phyloP scores from a whole-genome alignment of 164 flowering plant species.

The Dillenia suffruticosa region DNA sequence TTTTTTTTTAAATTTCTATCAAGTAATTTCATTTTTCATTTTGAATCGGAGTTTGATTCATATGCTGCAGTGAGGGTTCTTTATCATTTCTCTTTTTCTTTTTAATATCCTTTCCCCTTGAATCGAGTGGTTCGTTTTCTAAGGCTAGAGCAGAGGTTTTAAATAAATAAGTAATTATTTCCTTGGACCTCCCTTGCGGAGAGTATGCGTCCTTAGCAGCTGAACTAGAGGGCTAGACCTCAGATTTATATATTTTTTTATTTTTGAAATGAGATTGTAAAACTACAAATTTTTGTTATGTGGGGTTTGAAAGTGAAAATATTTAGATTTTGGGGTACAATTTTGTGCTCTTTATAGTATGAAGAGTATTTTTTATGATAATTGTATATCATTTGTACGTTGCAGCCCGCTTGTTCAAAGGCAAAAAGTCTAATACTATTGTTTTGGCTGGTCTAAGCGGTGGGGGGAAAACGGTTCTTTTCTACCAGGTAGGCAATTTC shows the following conservation, averaged over 20 bases:
- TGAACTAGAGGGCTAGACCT: neutral
- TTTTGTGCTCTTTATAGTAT: too few species aligned
- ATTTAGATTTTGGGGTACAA: too few species aligned
- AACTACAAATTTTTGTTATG: neutral
- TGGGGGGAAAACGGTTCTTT: slow-evolving; percentile 84
- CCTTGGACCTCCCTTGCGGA: neutral
- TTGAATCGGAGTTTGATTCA: too few species aligned
- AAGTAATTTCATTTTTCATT: neutral
- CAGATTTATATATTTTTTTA: too few species aligned
- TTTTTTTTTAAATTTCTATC: too few species aligned
- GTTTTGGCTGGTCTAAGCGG: slow-evolving; percentile 82
- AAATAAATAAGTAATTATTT: too few species aligned
- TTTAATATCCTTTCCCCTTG: too few species aligned
- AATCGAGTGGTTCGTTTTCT: too few species aligned
- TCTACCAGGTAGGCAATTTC: slow-evolving; percentile 54
- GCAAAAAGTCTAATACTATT: slow-evolving; percentile 57
- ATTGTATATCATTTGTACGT: neutral
- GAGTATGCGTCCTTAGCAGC: neutral
- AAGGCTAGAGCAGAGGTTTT: too few species aligned
- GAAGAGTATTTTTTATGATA: too few species aligned
- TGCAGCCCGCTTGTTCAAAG: slow-evolving; percentile 69
- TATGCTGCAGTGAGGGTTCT: too few species aligned
- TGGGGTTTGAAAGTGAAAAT: neutral
- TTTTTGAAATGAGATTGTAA: too few species aligned
- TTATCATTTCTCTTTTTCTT: neutral